A percentile compares a stretch with the other conserved stretches of the same genome.
These are phyloP conservation scores for Fusarium albidum DNA, from an alignment of 2,329 filamentous ascomycete genomes.

Conservation along the genomic window DNA sequence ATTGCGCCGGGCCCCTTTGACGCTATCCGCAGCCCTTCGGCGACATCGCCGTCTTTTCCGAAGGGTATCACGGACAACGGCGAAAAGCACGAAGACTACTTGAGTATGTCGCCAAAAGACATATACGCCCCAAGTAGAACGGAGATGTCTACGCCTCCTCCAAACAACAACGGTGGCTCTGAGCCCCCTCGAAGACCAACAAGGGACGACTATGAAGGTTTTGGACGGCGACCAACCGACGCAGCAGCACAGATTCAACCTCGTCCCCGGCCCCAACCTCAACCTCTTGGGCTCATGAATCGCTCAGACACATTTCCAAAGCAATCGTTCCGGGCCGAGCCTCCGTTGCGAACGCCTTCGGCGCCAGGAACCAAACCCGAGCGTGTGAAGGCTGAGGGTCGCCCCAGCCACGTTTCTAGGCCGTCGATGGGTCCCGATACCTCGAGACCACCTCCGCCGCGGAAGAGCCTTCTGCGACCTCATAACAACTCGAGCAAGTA, in stretches of 20 bases:
- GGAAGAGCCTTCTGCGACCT: slow-evolving; percentile 57
- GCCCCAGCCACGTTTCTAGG: slow-evolving; percentile 43
- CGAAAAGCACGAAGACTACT: slow-evolving; percentile 30
- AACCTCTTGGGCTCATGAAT: slow-evolving; percentile 48
- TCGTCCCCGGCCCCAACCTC: slow-evolving; percentile 43
- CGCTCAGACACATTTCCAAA: slow-evolving; percentile 64
- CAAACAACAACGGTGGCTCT: slow-evolving; percentile 39
- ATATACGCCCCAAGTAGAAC: slow-evolving; percentile 14
- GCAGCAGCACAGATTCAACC: slow-evolving; percentile 39
- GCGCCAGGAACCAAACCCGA: slow-evolving; percentile 55
- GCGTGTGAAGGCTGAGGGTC: slow-evolving; percentile 40
- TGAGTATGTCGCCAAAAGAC: slow-evolving; percentile 32
- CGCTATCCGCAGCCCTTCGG: slow-evolving; percentile 48
- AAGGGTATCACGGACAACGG: slow-evolving; percentile 21
- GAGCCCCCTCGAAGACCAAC: slow-evolving; percentile 51
- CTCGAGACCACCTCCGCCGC: slow-evolving; percentile 61
- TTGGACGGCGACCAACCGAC: slow-evolving; percentile 58
- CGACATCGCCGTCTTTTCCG: slow-evolving; percentile 46
- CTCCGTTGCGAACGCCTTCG: slow-evolving; percentile 56
- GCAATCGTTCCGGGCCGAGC: slow-evolving; percentile 46
- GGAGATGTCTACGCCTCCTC: slow-evolving; percentile 22
- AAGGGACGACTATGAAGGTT: slow-evolving; percentile 66
- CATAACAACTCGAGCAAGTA: slow-evolving; percentile 51
- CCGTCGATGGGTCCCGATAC: slow-evolving; percentile 59
- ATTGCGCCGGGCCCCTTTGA: slow-evolving; percentile 75